Evolutionary conservation across 2,329 filamentous ascomycete species (phyloP).

Genomic region (Trichoderma lentiforme): DNA sequence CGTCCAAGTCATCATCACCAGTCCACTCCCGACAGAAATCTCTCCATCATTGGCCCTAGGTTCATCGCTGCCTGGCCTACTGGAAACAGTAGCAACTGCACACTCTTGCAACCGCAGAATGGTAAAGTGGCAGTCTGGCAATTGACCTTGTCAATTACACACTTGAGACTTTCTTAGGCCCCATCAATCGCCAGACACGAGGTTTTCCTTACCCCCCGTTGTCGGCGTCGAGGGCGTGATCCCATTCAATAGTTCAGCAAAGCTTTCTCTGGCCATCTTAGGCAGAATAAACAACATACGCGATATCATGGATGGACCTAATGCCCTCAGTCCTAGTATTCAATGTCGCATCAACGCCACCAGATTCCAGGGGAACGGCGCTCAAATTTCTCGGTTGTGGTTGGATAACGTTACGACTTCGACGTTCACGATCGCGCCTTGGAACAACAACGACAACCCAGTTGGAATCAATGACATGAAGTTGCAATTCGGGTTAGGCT

Average conservation of each 20-base stretch:
- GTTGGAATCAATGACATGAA: too few species aligned
- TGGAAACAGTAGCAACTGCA: constrained; percentile 58
- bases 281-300: constrained; percentile 59
- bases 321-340: too few species aligned
- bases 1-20: constrained; percentile 59
- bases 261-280: constrained; percentile 53
- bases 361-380: too few species aligned
- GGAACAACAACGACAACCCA: too few species aligned
- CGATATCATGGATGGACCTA: too few species aligned
- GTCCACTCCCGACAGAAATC: constrained; percentile 51
- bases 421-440: constrained; percentile 42
- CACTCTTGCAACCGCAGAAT: constrained; percentile 54
- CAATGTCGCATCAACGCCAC: too few species aligned
- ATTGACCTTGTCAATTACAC: constrained; percentile 52
- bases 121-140: constrained; percentile 52
- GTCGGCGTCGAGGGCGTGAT: constrained; percentile 54
- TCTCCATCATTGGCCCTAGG: constrained; percentile 55
- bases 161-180: constrained; percentile 41
- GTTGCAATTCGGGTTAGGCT: constrained; percentile 33
- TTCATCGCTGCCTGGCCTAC: constrained; percentile 62
- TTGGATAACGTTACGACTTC: constrained; percentile 60
- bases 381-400: constrained; percentile 45
- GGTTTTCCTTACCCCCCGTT: constrained; percentile 36
- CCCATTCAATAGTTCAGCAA: constrained; percentile 56
- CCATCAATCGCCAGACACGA: constrained; percentile 38